Evolutionary conservation across 768 basidiomycete species (phyloP).

Genomic region (Cyathus striatus): DNA sequence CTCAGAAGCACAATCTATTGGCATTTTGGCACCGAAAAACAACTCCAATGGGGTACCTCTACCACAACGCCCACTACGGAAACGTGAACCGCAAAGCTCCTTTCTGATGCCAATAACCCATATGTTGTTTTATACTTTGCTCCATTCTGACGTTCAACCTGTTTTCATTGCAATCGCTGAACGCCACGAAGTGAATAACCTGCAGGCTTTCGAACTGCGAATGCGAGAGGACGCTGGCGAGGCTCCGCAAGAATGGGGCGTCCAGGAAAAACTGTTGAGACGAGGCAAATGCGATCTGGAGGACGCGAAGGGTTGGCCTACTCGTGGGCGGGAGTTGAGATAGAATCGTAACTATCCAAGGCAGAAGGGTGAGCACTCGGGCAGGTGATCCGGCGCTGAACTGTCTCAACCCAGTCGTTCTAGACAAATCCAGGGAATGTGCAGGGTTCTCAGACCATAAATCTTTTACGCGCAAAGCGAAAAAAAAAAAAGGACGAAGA

Average conservation of each 20-base stretch:
- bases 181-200: constrained; percentile 20
- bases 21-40: too few species aligned
- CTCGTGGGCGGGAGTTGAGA: constrained; percentile 8
- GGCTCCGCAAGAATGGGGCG: constrained; percentile 15
- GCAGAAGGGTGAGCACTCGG: constrained; percentile 20
- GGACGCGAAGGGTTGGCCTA: constrained; percentile 10
- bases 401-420: constrained; percentile 13
- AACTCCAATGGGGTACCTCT: too few species aligned
- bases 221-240: constrained; percentile 12
- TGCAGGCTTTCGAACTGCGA: constrained; percentile 15
- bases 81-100: constrained; percentile 2
- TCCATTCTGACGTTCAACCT: constrained; percentile 6
- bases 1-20: too few species aligned
- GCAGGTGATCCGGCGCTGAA: constrained; percentile 20
- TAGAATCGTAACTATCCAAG: constrained; percentile 21
- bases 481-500: too few species aligned
- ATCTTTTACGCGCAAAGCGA: too few species aligned
- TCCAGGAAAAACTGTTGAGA: constrained; percentile 26
- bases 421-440: constrained; percentile 14
- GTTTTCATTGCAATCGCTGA: constrained; percentile 12
- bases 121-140: not conserved
- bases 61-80: too few species aligned
- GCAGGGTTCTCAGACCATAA: constrained; percentile 8
- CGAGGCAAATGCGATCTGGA: constrained; percentile 20
- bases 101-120: not conserved